Base-by-base conservation (phyloP, 805 yeast species). In the Lachancea mirantina region DNA sequence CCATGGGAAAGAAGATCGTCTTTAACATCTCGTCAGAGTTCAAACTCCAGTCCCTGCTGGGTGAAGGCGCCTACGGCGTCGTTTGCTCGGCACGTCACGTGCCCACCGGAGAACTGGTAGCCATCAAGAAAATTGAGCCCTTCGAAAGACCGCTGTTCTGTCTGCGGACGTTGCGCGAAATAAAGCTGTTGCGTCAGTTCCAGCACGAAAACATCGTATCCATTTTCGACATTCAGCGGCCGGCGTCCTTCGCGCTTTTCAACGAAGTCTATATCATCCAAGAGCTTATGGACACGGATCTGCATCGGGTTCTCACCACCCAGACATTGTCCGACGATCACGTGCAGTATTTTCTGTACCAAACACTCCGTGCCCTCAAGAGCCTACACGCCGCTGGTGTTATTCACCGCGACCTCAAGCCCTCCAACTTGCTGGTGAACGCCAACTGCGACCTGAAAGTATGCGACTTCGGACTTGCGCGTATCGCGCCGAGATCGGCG, bases 11-110 rank as follows among this genome's bases (percentile, higher is more conserved):
- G 35, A 62, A 61, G 36, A 65, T 72, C 32, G 62, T 74, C 2
- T 89, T 89, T 67, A 84, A 85, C 55, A 89, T 89, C 17, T 77
- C 88, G 18, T 83, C 81, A 40, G 87, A 84, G 50, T 89, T 88
- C 58, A 85, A 85, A 56, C 76, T 89, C 28, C 67, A 78, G 32
- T 85, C 84, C 44, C 73, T 89, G 10, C 78, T 89, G 2, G 97
- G 97, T 6, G 95, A 87, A 58, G 97, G 97, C 13, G 96, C 97
- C 0, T 89, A 89, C 53, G 97, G 97, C 5, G 76, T 88, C 8
- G 97, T 89, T 8, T 78, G 96, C 57, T 75, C 89, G 8, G 96
- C 96, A 0, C 61, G 78, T 8, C 95, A 89, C 59, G 73, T 74
- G 49, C 95, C 95, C 5, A 73, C 92, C 1, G 79, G 80, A 34